Evolutionary conservation across 2,329 filamentous ascomycete genomes (phyloP).

Genomic region (Tolypocladium guangdongense): DNA sequence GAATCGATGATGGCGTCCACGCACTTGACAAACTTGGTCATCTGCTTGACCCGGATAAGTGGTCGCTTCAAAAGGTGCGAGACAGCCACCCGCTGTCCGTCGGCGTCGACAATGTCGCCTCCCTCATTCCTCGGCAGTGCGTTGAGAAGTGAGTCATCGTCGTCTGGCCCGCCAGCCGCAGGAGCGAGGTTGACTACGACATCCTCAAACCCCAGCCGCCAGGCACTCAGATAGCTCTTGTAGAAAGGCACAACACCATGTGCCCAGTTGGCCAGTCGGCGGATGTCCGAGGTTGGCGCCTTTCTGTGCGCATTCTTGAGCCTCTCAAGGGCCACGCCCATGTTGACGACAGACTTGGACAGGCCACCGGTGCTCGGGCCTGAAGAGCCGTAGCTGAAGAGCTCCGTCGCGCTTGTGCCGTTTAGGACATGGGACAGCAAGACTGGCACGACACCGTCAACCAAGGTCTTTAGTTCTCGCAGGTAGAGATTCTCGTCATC

Average conservation of each 20-base stretch:
- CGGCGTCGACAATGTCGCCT: slow-evolving; percentile 56
- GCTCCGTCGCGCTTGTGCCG: slow-evolving; percentile 50
- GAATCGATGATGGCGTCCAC: slow-evolving; percentile 45
- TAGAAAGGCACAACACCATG: slow-evolving; percentile 70
- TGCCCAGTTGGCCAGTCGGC: slow-evolving; percentile 70
- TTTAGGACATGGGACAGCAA: slow-evolving; percentile 76
- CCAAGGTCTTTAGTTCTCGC: slow-evolving; percentile 81
- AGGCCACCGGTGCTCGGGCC: slow-evolving; percentile 47
- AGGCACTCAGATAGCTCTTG: slow-evolving; percentile 72
- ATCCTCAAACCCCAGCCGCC: slow-evolving; percentile 90
- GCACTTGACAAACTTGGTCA: slow-evolving; percentile 71
- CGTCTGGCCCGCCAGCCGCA: slow-evolving; percentile 38
- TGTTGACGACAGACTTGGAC: slow-evolving; percentile 81
- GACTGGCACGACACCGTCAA: slow-evolving; percentile 91
- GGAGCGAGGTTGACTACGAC: slow-evolving; percentile 88
- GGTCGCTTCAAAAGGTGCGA: slow-evolving; percentile 86
- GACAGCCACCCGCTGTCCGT: slow-evolving; percentile 88
- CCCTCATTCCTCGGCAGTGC: slow-evolving; percentile 50
- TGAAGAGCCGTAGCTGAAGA: slow-evolving; percentile 50
- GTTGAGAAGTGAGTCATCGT: slow-evolving; percentile 48
- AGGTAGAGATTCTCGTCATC: slow-evolving; percentile 82
- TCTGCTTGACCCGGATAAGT: slow-evolving; percentile 75
- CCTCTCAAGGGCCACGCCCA: slow-evolving; percentile 84
- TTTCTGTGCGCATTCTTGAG: slow-evolving; percentile 70
- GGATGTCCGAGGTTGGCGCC: slow-evolving; percentile 62